These are phyloP conservation scores for Raffaelea ambrosiae DNA, from an alignment of 2,329 filamentous ascomycete species.

Conservation along the genomic window DNA sequence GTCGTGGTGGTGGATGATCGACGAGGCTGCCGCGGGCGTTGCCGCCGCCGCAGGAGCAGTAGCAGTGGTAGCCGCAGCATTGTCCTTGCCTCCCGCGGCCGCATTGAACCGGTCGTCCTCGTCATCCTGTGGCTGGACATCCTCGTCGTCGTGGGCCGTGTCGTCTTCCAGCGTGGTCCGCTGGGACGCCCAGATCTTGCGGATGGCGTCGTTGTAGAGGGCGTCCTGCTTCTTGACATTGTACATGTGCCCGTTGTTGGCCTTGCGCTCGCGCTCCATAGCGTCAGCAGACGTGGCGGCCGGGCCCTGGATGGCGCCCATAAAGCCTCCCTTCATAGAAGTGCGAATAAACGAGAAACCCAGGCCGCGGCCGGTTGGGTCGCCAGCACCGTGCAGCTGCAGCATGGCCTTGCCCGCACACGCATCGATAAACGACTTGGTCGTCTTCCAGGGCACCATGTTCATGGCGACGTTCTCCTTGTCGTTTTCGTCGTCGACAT, in stretches of 20 bases:
- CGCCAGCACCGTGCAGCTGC: slow-evolving; percentile 85
- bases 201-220: slow-evolving; percentile 85
- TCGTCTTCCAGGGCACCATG: slow-evolving; percentile 92
- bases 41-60: not conserved
- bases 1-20: slow-evolving; percentile 39
- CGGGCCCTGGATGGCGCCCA: slow-evolving; percentile 66
- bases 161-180: slow-evolving; percentile 66
- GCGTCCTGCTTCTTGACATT: slow-evolving; percentile 93
- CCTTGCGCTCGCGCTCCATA: slow-evolving; percentile 77
- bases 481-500: slow-evolving; percentile 52
- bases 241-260: slow-evolving; percentile 90
- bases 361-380: slow-evolving; percentile 86
- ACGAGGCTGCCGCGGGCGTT: not conserved
- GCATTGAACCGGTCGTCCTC: slow-evolving; percentile 63
- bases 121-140: slow-evolving; percentile 49
- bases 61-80: slow-evolving; percentile 22
- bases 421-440: slow-evolving; percentile 91
- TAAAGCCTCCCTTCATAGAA: slow-evolving; percentile 94
- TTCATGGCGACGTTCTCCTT: slow-evolving; percentile 75
- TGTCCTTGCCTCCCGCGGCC: slow-evolving; percentile 58
- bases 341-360: slow-evolving; percentile 97
- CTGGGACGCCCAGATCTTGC: slow-evolving; percentile 86
- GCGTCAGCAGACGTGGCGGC: slow-evolving; percentile 68
- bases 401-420: slow-evolving; percentile 96
- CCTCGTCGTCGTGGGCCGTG: slow-evolving; percentile 57